Percentiles rank a stretch among this genome's conserved stretches.
These are phyloP conservation scores for Hymenoscyphus fructigenus DNA, from an alignment of 2,329 filamentous ascomycete species.

Conservation along the genomic window DNA sequence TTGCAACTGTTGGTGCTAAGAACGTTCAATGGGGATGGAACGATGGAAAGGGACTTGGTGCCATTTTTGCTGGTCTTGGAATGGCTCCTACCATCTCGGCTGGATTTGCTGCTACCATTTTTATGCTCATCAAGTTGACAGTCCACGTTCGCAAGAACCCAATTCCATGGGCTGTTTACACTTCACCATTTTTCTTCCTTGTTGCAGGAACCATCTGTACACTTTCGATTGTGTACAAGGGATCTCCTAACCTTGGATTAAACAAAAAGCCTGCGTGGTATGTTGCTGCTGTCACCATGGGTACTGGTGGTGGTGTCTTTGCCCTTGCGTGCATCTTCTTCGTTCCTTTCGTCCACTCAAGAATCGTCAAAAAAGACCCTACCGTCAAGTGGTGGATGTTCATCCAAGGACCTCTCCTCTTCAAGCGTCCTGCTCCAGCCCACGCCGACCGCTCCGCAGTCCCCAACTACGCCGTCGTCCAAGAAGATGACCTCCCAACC, in stretches of 20 bases:
- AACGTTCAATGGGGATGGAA: slow-evolving; percentile 71
- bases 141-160: slow-evolving; percentile 73
- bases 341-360: slow-evolving; percentile 66
- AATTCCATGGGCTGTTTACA: slow-evolving; percentile 70
- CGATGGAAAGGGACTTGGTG: slow-evolving; percentile 64
- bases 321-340: slow-evolving; percentile 67
- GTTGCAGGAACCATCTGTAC: slow-evolving; percentile 73
- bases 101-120: slow-evolving; percentile 65
- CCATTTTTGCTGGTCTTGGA: slow-evolving; percentile 68
- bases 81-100: slow-evolving; percentile 70
- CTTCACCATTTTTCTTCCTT: slow-evolving; percentile 74
- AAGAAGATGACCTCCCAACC: slow-evolving; percentile 53
- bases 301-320: slow-evolving; percentile 59
- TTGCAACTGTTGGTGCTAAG: slow-evolving; percentile 61
- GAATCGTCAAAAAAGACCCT: slow-evolving; percentile 67
- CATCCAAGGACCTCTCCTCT: slow-evolving; percentile 62
- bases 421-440: slow-evolving; percentile 55
- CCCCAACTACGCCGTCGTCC: slow-evolving; percentile 76
- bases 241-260: slow-evolving; percentile 66
- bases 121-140: slow-evolving; percentile 69
- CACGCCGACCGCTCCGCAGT: slow-evolving; percentile 57
- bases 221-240: slow-evolving; percentile 78
- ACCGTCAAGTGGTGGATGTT: slow-evolving; percentile 63
- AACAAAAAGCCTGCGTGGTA: slow-evolving; percentile 67
- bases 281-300: slow-evolving; percentile 65